phyloP scores from a whole-genome alignment of 202 grass and related monocot species.

The Brachypodium distachyon region DNA sequence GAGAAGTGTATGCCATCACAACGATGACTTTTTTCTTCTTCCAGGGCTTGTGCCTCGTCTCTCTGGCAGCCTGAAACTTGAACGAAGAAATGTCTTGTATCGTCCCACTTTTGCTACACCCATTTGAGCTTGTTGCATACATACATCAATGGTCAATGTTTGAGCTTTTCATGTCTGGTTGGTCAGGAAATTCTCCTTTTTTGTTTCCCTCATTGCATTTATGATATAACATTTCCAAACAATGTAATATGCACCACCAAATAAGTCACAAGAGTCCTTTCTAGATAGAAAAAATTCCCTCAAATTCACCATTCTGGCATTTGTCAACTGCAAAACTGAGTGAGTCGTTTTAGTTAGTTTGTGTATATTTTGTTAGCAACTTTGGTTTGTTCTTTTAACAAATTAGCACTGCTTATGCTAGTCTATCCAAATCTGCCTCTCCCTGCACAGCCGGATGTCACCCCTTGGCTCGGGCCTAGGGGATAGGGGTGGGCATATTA shows the following conservation, averaged over 20 bases:
- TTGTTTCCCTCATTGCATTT: background rate
- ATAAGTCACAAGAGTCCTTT: too few species aligned
- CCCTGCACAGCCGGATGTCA: too few species aligned
- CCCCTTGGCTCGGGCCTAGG: too few species aligned
- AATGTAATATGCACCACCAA: background rate
- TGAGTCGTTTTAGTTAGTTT: too few species aligned
- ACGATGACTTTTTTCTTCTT: background rate
- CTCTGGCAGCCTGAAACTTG: constrained; percentile 6
- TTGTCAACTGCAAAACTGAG: too few species aligned
- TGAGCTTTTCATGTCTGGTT: background rate
- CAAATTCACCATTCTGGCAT: too few species aligned
- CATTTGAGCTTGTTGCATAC: background rate
- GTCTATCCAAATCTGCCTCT: too few species aligned
- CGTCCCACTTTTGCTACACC: background rate
- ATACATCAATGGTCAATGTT: background rate
- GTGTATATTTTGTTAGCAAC: too few species aligned
- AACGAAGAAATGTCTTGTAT: constrained; percentile 4
- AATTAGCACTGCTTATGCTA: too few species aligned
- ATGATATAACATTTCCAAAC: background rate
- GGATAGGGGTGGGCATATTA: too few species aligned
- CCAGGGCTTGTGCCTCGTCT: background rate
- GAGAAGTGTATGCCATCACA: background rate
- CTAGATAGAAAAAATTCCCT: too few species aligned
- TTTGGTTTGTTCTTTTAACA: too few species aligned
- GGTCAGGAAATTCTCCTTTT: background rate